A percentile compares a stretch with the other conserved stretches of the same genome.
Conservation (phyloP, 2,329 filamentous ascomycete genomes). For the Lecanoromycetidae sp. region DNA sequence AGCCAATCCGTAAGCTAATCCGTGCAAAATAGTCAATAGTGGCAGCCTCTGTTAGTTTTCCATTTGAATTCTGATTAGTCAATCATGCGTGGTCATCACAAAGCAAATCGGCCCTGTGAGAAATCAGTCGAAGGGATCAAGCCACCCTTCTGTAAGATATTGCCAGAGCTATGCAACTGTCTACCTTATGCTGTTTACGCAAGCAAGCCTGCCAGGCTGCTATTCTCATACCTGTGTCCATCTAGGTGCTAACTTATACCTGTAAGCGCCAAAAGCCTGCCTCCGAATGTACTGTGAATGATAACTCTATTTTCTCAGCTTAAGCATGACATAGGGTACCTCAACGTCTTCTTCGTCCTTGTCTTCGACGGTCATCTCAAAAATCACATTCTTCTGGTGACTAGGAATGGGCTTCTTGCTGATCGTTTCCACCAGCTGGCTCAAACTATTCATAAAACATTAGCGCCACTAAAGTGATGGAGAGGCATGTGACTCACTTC, state of each 20-base stretch:
- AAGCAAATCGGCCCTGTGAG: not conserved
- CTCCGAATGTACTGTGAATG: too few species aligned
- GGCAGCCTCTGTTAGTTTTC: too few species aligned
- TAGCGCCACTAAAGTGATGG: slow-evolving; percentile 16
- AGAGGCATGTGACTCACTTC: slow-evolving; percentile 42
- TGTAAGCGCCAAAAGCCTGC: not conserved
- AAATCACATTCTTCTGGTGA: slow-evolving; percentile 91
- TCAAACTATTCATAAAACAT: slow-evolving; percentile 51
- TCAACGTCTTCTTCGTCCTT: slow-evolving; percentile 84
- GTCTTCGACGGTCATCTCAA: slow-evolving; percentile 91
- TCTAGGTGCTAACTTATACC: not conserved
- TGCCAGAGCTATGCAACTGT: too few species aligned
- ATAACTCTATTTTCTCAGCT: slow-evolving; percentile 28
- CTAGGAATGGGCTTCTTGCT: slow-evolving; percentile 84
- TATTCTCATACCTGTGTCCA: not conserved
- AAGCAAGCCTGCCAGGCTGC: not conserved
- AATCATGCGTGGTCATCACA: not conserved
- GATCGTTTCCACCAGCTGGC: slow-evolving; percentile 73
- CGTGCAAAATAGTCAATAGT: too few species aligned
- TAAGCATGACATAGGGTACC: slow-evolving; percentile 91
- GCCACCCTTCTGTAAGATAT: not conserved
- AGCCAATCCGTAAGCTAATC: too few species aligned
- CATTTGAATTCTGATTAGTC: too few species aligned
- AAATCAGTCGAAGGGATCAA: not conserved
- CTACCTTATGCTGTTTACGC: too few species aligned